Base-by-base conservation (phyloP, 2,329 filamentous ascomycete genomes). In the Aureobasidium sp. region DNA sequence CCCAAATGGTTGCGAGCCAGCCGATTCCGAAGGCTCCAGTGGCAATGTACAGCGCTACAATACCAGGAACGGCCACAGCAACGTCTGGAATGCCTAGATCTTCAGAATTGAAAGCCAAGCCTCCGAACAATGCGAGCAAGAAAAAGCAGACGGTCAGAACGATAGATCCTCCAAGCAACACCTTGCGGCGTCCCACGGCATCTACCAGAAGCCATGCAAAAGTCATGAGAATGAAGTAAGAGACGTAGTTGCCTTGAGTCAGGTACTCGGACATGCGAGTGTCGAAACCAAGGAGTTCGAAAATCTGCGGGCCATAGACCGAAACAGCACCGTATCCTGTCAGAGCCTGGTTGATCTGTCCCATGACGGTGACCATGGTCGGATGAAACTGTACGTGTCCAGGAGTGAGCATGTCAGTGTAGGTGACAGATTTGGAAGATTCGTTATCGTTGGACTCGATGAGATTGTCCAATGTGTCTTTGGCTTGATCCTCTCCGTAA, bases 281-380 rank as follows among this genome's bases (percentile, higher is more conserved):
- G 16, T 65, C 63, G 62, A 83, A 80, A 14, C 79, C 79, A 3
- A 83, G 74, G 8, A 83, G 74, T 57, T 80, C 74, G 62, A 83
- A 83, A 50, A 83, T 83, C 58, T 83, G 80, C 2, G 79, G 79
- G 0, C 80, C 80, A 55, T 83, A 83, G 2, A 83, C 79, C 16
- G 75, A 79, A 2, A 84, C 77, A 0, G 80, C 80, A 2, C 78
- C 78, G 52, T 80, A 81, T 4, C 77, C 76, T 0, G 77, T 79
- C 47, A 80, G 64, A 1, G 77, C 77, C 63, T 83, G 80, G 59
- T 82, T 82, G 59, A 83, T 64, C 62, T 84, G 79, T 1, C 79
- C 79, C 79, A 83, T 83, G 42, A 83, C 70, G 0, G 79, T 80
- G 21, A 84, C 68, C 59, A 81, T 71, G 1, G 78, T 81, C 0